These are phyloP conservation scores for Coemansia erecta DNA, from an alignment of 192 early-diverging fungal species.

Conservation along the genomic window DNA sequence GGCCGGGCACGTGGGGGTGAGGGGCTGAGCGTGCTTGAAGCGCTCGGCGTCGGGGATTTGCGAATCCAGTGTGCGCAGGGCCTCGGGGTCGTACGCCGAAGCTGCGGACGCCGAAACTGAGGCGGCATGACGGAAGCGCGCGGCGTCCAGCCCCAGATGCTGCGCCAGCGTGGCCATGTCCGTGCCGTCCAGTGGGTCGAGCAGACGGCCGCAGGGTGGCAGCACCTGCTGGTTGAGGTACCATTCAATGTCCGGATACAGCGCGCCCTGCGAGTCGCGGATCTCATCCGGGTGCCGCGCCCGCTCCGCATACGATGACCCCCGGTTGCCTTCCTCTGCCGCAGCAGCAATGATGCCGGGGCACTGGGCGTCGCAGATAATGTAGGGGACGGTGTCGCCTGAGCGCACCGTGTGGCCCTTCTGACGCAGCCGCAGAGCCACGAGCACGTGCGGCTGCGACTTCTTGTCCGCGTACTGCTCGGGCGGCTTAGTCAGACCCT, in stretches of 20 bases:
- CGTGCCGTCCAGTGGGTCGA: slow-evolving; percentile 82
- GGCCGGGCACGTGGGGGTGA: slow-evolving; percentile 58
- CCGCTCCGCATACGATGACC: slow-evolving; percentile 60
- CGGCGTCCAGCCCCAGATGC: slow-evolving; percentile 77
- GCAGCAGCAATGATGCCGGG: slow-evolving; percentile 5
- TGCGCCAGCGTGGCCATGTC: slow-evolving; percentile 74
- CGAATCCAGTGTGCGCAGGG: slow-evolving; percentile 72
- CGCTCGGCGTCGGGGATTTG: slow-evolving; percentile 71
- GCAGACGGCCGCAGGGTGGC: slow-evolving; percentile 81
- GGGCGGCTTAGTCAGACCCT: slow-evolving; percentile 88
- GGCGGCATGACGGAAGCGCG: slow-evolving; percentile 60
- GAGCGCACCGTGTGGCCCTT: slow-evolving; percentile 62
- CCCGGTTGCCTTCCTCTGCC: no score
- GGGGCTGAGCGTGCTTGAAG: slow-evolving; percentile 56
- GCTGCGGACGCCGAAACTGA: no score
- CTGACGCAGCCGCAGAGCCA: slow-evolving; percentile 79
- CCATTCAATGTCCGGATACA: slow-evolving; percentile 80
- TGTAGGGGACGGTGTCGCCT: slow-evolving; percentile 94
- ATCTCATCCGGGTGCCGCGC: slow-evolving; percentile 89
- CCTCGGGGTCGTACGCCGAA: slow-evolving; percentile 41
- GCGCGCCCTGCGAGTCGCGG: slow-evolving; percentile 31
- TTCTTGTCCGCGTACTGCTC: slow-evolving; percentile 87
- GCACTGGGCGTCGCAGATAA: slow-evolving; percentile 68
- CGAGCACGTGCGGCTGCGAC: slow-evolving; percentile 91
- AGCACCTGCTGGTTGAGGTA: slow-evolving; percentile 91